Base-by-base conservation (phyloP, 2,329 filamentous ascomycete genomes). In the Emericellopsis cladophorae region DNA sequence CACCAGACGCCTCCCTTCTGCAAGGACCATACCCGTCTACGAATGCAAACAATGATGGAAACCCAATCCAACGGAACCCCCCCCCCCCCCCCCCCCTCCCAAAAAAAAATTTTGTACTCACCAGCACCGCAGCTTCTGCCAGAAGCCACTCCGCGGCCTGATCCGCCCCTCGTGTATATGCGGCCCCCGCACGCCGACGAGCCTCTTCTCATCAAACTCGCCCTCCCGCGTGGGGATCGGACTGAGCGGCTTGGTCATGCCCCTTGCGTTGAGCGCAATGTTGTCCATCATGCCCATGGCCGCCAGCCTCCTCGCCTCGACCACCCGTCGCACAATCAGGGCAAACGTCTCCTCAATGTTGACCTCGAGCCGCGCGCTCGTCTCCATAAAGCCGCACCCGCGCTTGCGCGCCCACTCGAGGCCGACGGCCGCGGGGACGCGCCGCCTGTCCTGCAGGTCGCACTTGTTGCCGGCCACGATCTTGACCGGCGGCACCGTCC, bases 341-440 rank as follows among this genome's bases (percentile, higher is more conserved):
- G 82, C 84, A 68, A 92, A 92, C 0, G 84, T 90, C 71, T 92
- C 85, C 59, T 92, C 85, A 46, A 92, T 86, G 57, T 92, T 92
- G 48, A 92, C 85, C 67, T 87, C 84, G 51, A 88, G 76, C 41
- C 84, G 67, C 5, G 85, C 85, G 53, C 81, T 87, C 46, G 85
- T 92, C 72, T 92, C 85, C 85, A 92, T 92, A 63, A 92, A 92
- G 32, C 84, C 85, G 61, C 84, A 90, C 35, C 78, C 78, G 41
- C 74, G 68, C 44, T 66, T 67, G 45, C 83, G 67, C 39, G 85
- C 83, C 84, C 85, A 92, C 50, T 88, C 82, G 35, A 90, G 65
- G 0, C 85, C 85, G 42, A 74, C 65, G 34, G 78, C 71, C 7
- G 82, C 82, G n/a, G 74, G 65, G 8, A 92, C 78, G 56, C 79